Base-by-base conservation (phyloP, 306 rosid genomes). In the Vachellia collinsii region DNA sequence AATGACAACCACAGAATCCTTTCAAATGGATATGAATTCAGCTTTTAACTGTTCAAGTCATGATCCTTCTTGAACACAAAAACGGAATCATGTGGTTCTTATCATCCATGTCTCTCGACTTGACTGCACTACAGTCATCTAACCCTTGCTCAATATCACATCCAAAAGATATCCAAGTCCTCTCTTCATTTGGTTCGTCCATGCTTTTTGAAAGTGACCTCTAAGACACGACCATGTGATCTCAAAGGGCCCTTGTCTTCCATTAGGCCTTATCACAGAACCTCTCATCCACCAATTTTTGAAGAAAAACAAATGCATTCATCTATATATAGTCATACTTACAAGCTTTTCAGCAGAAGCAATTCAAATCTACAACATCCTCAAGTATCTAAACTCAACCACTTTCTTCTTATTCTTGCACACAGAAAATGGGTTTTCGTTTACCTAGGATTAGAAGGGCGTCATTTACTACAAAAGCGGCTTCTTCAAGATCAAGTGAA, bases 371-470 rank as follows among this genome's bases (percentile, higher is more conserved):
- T 17, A 8, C 2, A 6, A 10, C 3, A 44, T 36, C 29, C 42
- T 29, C 46, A 29, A 50, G 17, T 14, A 73, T 14, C 64, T 3
- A 42, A 41, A 10, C 11, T 23, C 22, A 4, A 70, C 8, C 3
- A 46, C 4, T 41, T 41, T 14, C 23, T 22, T 62, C 13, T 58
- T 8, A 1, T 23, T 3, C 23, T 38, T 11, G 11, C 4, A 78
- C 81, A 19, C 22, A 10, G 20, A 37, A 50, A 68, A 73, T 78
- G 70, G 76, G 82, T 41, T 69, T 78, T 10, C 76, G 0, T 19
- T 43, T 70, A 19, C 59, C 76, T 14, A 37, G 70, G 10, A 43
- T 69, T n/a, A 39, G 11, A 68, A 11, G 66, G 1, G 5, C 51
- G 19, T 48, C 66, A 20, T 11, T 42, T 20, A 7, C 65, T 20